Base-by-base conservation (phyloP, 371 early-diverging fungal genomes). In the Lichtheimia corymbifera region DNA sequence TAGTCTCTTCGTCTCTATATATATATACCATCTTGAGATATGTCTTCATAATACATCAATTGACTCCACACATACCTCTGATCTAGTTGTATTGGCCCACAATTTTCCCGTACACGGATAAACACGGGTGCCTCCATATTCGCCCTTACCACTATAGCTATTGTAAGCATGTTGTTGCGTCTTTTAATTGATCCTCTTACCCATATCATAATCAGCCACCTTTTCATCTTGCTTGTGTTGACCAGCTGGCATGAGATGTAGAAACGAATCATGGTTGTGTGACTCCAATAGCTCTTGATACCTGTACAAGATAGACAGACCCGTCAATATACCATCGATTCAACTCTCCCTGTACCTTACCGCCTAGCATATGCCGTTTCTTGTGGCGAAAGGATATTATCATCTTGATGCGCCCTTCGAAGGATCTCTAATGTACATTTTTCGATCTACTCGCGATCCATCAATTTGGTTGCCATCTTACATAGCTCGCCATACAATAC, bases 121-220 rank as follows among this genome's bases (percentile, higher is more conserved):
- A 93, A 90, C 0, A 93, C 92, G 2, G 92, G 88, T 25, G 84
- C 79, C 40, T 91, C 86, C 50, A 89, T 55, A 51, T 88, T 86
- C 0, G 92, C 89, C 50, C 68, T 75, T 6, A 82, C 74, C n/a
- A 91, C 91, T 85, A 74, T 41, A 24, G 55, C 56, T 35, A 18
- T 28, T 7, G 15, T 20, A 12, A 13, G 49, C 7, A 50, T 22
- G 18, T 35, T 52, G 22, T 30, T 22, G 61, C 5, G 59, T 40
- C 18, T 12, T 7, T 20, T 0, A 17, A 27, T 40, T 17, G 5
- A 61, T 18, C 7, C 4, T 15, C 41, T 55, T 72, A 65, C 72
- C 68, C 78, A 78, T 78, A 60, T 61, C 63, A 2, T 71, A 27
- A 30, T 71, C 78, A 18, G 44, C 64, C 3, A 40, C 47, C 5